Percentiles rank a stretch among this genome's conserved stretches.
These are phyloP conservation scores for Naganishia sp. DNA, from an alignment of 1,284 basidiomycete genomes.

Conservation along the genomic window DNA sequence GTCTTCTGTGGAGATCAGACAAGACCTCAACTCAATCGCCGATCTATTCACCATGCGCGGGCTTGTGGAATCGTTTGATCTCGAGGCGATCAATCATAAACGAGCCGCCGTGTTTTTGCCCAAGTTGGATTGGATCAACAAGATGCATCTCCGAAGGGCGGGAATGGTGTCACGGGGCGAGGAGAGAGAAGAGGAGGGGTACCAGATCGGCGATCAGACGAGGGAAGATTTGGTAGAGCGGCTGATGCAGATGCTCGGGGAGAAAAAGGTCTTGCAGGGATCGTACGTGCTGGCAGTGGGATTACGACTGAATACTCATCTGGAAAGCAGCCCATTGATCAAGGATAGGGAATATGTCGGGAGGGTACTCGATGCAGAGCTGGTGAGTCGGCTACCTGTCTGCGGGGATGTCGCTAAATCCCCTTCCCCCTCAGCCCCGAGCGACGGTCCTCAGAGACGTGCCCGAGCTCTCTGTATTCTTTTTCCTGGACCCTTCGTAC, in stretches of 20 bases:
- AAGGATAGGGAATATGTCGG: constrained; percentile 45
- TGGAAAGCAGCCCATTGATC: constrained; percentile 38
- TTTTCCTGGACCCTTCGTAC: constrained; percentile 71
- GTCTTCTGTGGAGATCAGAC: constrained; percentile 47
- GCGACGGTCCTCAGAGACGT: constrained; percentile 69
- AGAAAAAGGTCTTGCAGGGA: constrained; percentile 39
- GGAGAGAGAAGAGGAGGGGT: constrained; percentile 24
- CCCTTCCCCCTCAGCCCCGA: constrained; percentile 62
- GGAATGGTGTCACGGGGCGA: constrained; percentile 42
- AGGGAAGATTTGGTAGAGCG: constrained; percentile 40
- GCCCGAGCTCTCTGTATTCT: constrained; percentile 66
- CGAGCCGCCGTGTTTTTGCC: constrained; percentile 47
- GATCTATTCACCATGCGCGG: constrained; percentile 49
- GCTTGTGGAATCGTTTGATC: constrained; percentile 46
- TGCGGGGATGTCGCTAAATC: not conserved
- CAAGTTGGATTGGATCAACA: constrained; percentile 53
- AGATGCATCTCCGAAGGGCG: constrained; percentile 49
- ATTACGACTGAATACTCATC: not conserved
- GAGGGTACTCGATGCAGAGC: constrained; percentile 50
- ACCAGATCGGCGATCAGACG: constrained; percentile 28
- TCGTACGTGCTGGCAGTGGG: constrained; percentile 36
- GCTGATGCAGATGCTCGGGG: constrained; percentile 44
- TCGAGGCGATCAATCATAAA: constrained; percentile 45
- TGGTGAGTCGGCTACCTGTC: constrained; percentile 40
- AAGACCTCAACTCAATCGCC: constrained; percentile 43